Evolutionary conservation across 176 grass and related monocot genomes (phyloP), one percentile per base, ranked within the genome.

Genomic region (Cenchrus fungigraminus): DNA sequence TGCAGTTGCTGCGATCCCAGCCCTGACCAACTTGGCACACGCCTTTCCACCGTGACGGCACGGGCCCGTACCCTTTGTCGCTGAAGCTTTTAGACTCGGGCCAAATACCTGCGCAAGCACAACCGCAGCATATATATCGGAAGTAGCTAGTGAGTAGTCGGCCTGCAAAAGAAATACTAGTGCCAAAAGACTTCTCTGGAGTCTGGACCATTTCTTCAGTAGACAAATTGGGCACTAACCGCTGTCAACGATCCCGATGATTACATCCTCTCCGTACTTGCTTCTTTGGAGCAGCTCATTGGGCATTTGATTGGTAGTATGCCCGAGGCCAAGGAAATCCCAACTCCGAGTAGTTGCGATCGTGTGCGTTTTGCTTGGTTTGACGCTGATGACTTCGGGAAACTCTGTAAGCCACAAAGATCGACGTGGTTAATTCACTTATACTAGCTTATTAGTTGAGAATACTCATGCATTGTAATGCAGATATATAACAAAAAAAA

Each of bases 181-280:
- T 40, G 37, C 37, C 37, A 40, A 40, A 40, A 40, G 37, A 40
- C 37, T 3, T 40, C 37, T 40, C 37, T 40, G 37, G 37, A 40
- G 37, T 40, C 37, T 40, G 37, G 4, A 40, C 37, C 37, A 40
- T 40, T 40, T 40, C 37, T 40, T 40, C 37, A 40, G 37, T 40
- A 40, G 2, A 40, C 37, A 40, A 4, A 40, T 40, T 40, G 37
- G 37, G 37, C 37, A 40, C 37, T 40, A 40, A 40, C 37, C 37
- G 3, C 1, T 40, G 22, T 57, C 55, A 45, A 65, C 13, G 19
- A 74, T 32, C 32, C 85, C 68, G 54, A 86, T 80, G 54, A 86
- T 80, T 74, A 86, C 1, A 19, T 86, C 85, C 49, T 87, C 78
- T 65, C 85, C 85, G 58, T 87, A 76, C 12, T 68, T 82, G 78